Percentiles rank a stretch among this genome's conserved stretches.
phyloP scores from a whole-genome alignment of 257 asterid species.

The Fraxinus pennsylvanica region DNA sequence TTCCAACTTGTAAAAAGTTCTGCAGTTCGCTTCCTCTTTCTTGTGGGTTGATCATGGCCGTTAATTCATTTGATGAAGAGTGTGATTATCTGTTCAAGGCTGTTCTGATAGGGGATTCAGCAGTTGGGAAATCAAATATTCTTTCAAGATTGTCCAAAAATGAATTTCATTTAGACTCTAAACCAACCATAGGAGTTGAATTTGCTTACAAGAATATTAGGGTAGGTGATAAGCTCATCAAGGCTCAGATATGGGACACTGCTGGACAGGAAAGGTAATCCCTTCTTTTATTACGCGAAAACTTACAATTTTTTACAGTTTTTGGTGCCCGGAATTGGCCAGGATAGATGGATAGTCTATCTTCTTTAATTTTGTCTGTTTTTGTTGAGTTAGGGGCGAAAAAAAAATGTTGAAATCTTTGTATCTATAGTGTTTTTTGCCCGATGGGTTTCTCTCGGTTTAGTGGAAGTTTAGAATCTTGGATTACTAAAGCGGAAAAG shows the following conservation, averaged over 20 bases:
- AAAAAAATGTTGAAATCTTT: neutral
- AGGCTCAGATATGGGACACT: conserved; percentile 95
- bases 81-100: conserved; percentile 88
- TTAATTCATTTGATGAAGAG: conserved; percentile 69
- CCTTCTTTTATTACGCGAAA: neutral
- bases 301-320: neutral
- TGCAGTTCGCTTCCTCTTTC: neutral
- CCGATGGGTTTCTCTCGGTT: no score
- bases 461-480: neutral
- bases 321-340: neutral
- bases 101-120: conserved; percentile 81
- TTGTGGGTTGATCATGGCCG: conserved; percentile 30
- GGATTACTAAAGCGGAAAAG: neutral
- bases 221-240: conserved; percentile 72
- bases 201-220: conserved; percentile 71
- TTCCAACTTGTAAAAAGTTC: neutral
- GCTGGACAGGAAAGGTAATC: conserved; percentile 88
- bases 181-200: conserved; percentile 88
- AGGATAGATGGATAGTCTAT: neutral
- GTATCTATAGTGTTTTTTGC: neutral
- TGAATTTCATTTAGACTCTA: conserved; percentile 71
- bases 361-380: neutral
- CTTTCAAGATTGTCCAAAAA: conserved; percentile 68
- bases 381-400: neutral
- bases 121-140: conserved; percentile 78